Evolutionary conservation across 345 rosid species (phyloP).

Genomic region (Brassica rapa): DNA sequence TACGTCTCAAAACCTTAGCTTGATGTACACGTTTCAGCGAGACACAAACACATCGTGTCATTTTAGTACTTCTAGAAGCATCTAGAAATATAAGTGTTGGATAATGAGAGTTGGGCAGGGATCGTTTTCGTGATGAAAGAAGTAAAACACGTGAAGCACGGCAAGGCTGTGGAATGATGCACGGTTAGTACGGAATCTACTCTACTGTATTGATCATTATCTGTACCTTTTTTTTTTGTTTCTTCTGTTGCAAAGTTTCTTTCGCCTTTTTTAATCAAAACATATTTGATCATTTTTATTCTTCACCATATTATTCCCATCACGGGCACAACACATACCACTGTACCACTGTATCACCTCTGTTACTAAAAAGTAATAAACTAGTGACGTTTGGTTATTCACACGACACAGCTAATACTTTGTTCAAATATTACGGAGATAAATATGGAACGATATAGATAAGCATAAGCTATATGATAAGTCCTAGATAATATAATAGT

Average conservation of each 20-base stretch:
- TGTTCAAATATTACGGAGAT: constrained; percentile 8
- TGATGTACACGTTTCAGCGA: background rate
- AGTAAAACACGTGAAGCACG: constrained; percentile 27
- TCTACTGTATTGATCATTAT: background rate
- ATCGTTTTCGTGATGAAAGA: constrained; percentile 31
- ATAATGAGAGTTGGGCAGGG: constrained; percentile 15
- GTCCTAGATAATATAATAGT: no score
- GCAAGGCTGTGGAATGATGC: background rate
- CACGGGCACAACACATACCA: background rate
- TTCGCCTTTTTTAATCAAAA: constrained; percentile 9
- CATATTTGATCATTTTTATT: background rate
- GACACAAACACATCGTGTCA: constrained; percentile 9
- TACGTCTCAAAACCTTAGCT: background rate
- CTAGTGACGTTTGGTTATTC: background rate
- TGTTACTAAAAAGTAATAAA: background rate
- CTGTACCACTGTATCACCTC: background rate
- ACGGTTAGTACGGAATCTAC: constrained; percentile 34
- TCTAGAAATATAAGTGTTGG: constrained; percentile 15
- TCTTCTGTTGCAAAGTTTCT: background rate
- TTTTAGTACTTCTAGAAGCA: background rate
- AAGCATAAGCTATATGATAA: no score
- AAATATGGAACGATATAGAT: no score
- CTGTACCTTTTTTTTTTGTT: background rate
- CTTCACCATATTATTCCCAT: constrained; percentile 8
- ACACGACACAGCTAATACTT: no score